Evolutionary conservation across 148 eudicot genomes (phyloP).

Genomic region (Arctostaphylos glauca): DNA sequence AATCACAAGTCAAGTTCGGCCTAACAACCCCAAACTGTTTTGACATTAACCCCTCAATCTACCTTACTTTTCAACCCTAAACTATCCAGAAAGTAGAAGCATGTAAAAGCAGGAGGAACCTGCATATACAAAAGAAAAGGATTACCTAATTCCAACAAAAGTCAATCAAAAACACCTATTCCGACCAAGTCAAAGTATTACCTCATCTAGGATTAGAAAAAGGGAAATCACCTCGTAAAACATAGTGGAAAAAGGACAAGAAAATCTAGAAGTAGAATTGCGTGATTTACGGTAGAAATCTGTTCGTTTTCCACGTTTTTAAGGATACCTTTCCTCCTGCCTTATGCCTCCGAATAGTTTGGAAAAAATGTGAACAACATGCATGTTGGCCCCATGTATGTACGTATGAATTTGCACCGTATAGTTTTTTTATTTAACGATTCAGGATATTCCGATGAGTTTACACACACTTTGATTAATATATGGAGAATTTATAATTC

Average conservation of each 20-base stretch:
- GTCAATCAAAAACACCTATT: background rate
- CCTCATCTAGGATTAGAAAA: background rate
- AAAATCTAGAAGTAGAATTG: background rate
- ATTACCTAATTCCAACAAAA: background rate
- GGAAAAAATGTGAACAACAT: background rate
- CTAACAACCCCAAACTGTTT: background rate
- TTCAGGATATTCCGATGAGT: too few species aligned
- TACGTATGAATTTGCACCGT: too few species aligned
- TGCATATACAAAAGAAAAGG: background rate
- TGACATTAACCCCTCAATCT: background rate
- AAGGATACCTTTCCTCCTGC: background rate
- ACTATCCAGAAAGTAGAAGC: background rate
- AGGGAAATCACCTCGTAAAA: background rate
- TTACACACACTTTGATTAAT: too few species aligned
- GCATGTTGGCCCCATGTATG: background rate
- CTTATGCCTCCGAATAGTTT: too few species aligned
- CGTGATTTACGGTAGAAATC: background rate
- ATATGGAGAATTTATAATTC: too few species aligned
- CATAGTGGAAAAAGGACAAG: background rate
- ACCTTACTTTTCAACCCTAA: background rate
- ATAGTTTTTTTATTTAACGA: too few species aligned
- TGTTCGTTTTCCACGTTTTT: background rate
- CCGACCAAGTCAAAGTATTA: background rate
- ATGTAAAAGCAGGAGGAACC: background rate
- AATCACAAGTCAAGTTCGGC: constrained; percentile 11